Base-by-base conservation (phyloP, 306 rosid genomes). In the Glycine tomentella region DNA sequence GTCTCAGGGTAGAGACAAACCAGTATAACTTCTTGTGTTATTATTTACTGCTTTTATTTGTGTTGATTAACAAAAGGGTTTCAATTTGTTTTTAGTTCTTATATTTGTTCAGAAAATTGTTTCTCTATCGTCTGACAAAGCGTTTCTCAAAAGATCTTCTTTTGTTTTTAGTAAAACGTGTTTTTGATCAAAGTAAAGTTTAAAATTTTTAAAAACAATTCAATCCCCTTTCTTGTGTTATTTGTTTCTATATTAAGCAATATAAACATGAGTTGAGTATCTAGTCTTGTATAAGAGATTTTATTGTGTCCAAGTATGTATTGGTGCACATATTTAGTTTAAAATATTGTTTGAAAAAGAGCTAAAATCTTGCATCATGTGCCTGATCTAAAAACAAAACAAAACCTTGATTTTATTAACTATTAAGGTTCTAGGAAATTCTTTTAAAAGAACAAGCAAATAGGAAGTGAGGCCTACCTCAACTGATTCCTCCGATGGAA, bases 401-500 rank as follows among this genome's bases (percentile, higher is more conserved):
- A 75, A 17, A 76, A 76, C 44, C 53, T 73, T 33, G 20, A 68
- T 20, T 3, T 70, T 36, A 49, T 25, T 31, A 16, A 45, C 40
- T 62, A 53, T 8, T 11, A 13, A 80, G 25, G 49, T 36, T 64
- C 49, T n/a, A 6, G 14, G n/a, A 55, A 62, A 46, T 17, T 56
- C 12, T 40, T 56, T 49, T 17, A 71, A 74, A 58, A 48, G 79
- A 82, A 53, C 36, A 65, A 74, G 45, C 55, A 63, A 68, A 69
- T 3, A 81, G 20, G 42, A 76, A 49, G 48, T 10, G 56, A 53
- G 56, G 57, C 69, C 80, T 88, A 90, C 99, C 99, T 95, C 99
- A 66, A 90, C 87, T 6, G 99, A 93, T 65, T 88, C 87, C 65
- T 95, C 91, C 14, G 91, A 88, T 45, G 90, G 94, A 73, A 95